A percentile compares a stretch with the other conserved stretches of the same genome.
Evolutionary conservation across 495 filamentous ascomycete genomes (phyloP).

Genomic region (Durotheca rogersii): DNA sequence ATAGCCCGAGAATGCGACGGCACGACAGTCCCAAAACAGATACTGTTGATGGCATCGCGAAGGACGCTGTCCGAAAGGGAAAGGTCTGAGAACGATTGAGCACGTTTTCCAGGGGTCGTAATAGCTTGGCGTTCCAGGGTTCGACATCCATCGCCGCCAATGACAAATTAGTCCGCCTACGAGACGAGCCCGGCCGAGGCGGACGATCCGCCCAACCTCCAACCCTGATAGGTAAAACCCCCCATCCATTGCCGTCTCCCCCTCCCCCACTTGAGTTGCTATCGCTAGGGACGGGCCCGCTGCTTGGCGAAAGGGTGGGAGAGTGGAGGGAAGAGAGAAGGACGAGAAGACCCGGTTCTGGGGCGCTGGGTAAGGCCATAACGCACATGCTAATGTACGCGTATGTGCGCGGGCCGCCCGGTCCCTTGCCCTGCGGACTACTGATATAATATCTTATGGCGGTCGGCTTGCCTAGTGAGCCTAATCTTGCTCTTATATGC

Average conservation of each 20-base stretch:
- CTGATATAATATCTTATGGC: background rate
- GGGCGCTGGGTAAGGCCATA: too few species aligned
- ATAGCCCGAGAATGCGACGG: conserved; percentile 20
- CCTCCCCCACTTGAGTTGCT: too few species aligned
- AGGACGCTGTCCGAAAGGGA: conserved; percentile 22
- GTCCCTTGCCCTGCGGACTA: background rate
- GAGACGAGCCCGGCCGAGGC: conserved; percentile 6
- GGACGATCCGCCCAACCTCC: conserved; percentile 18
- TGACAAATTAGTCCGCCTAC: conserved; percentile 6
- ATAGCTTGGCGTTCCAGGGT: conserved; percentile 23
- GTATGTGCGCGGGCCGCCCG: background rate
- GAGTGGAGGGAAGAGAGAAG: too few species aligned
- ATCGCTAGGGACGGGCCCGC: background rate
- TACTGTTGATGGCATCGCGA: too few species aligned
- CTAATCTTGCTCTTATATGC: conserved; percentile 30
- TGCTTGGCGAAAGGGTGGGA: background rate
- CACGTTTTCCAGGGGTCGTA: conserved; percentile 31
- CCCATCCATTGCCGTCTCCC: too few species aligned
- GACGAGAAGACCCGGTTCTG: too few species aligned
- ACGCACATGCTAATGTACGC: too few species aligned
- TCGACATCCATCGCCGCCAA: conserved; percentile 3
- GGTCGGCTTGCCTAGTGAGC: conserved; percentile 24
- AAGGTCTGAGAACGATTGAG: conserved; percentile 35
- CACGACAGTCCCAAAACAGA: conserved; percentile 22
- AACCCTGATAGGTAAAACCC: conserved; percentile 13